Base-by-base conservation (phyloP, 2,329 filamentous ascomycete genomes). In the Fusarium guadeloupense region DNA sequence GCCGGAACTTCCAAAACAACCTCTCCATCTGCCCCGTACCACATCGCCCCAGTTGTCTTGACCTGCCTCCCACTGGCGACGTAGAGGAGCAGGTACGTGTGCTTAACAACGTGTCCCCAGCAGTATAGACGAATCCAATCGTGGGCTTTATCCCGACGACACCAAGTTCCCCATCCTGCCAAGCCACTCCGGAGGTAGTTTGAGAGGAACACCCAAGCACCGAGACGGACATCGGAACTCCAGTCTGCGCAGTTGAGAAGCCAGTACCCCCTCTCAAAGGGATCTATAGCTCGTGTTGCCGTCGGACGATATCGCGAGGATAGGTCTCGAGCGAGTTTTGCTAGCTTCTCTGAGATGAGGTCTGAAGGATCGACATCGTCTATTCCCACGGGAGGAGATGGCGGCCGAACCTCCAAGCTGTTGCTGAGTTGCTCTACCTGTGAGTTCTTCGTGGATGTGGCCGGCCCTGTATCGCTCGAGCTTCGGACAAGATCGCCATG, bases 261-360 rank as follows among this genome's bases (percentile, higher is more conserved):
- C 93, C 93, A 97, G 74, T 90, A 87, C 1, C 93, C 93, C 14
- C 93, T 83, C 72, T 96, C 92, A 31, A 89, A 83, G 2, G 76
- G 75, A 45, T 84, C 79, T 2, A 74, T 60, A 6, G 68, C 63
- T 0, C 74, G 67, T n/a, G 21, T 53, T 7, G 46, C 23, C 6
- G 42, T 43, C 5, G 88, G 87, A 5, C 74, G 78, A 72, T 85
- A 91, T 4, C 83, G 81, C 3, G 78, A 79, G 0, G 75, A 62
- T 5, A 87, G 75, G 14, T 83, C 78, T 21, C 85, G 76, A n/a
- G 83, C 79, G 0, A 75, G 69, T 44, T 76, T 72, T 3, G 81
- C 81, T 2, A 92, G 77, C 62, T 82, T 79, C 9, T 76, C 73
- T 0, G 89, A 89, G 34, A 91, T 72, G 35, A 91, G 77, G 28